Base-by-base conservation (phyloP, 164 flowering plant genomes). In the Kingdonia uniflora region DNA sequence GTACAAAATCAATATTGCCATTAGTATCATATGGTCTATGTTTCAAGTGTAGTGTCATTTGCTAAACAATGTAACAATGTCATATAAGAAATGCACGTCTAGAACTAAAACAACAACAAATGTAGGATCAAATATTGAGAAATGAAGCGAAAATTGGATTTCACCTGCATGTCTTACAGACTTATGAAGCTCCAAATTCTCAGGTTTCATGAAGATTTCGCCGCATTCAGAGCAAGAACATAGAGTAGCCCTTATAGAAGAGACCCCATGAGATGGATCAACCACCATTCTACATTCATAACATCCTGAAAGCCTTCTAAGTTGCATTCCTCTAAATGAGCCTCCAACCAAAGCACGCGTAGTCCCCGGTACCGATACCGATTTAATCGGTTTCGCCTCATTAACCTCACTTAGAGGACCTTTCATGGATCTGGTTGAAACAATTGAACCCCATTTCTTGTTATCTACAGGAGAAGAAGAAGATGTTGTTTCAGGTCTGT, bases 121-220 rank as follows among this genome's bases (percentile, higher is more conserved):
- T 49, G 14, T 3, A 14, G 25, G 4, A 25, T 40, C 1, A 40
- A 45, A 2, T 1, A 35, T 11, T 22, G 8, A 38, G 20, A 14
- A 15, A 20, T 49, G 1, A 6, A 11, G 4, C n/a, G 19, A 38
- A 54, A 21, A 14, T 0, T 13, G n/a, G 54, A 3, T 14, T 2
- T 41, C 78, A 87, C 95, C 97, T 54, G 97, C 95, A 73, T 90
- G 97, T 61, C 77, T 73, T 50, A 83, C 80, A 66, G 95, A 75
- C 46, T 80, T 94, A 68, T 90, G 97, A 69, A 72, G 77, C 70
- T 85, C 91, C 78, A 90, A 65, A 64, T 55, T 72, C 49, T 90
- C 95, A 62, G 82, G 19, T 49, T 80, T 84, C 73, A 68, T 75
- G 74, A 90, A 87, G 39, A 87, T 70, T 66, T 87, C 85, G 48